Evolutionary conservation across 169 alveolate species (phyloP), one percentile per base, ranked within the genome.

Genomic region (Plasmodium gaboni): DNA sequence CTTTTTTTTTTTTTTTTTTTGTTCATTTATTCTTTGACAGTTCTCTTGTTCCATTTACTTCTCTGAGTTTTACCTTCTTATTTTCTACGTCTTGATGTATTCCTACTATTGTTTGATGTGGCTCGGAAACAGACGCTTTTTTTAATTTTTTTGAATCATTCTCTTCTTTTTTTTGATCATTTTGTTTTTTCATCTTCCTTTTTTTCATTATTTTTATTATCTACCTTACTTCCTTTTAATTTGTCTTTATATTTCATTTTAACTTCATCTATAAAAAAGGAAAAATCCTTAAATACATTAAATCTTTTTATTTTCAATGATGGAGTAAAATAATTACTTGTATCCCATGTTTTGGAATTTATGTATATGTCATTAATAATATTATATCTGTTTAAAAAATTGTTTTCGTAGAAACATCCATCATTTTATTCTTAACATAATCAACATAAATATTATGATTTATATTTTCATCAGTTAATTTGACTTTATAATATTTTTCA

Each of bases 311-410:
- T 51, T 46, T 80, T 80, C 15, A 67, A 44, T 4, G 90, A 65
- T 5, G 78, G 85, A 8, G 85, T 67, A 13, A 80, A 46, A 44
- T 80, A 80, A 50, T 80, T 69, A 64, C 32, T n/a, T 7, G 90
- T 67, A 55, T 65, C 73, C 90, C 90, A 80, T 1, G 53, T 0
- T 80, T 69, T 59, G 0, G 28, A 24, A 15, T 73, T 55, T 13
- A 67, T n/a, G 22, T 80, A 80, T 10, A 80, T 55, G 57, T 67
- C 83, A 32, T 44, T 53, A 12, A 80, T 50, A 7, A 60, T 1
- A 44, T 80, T 80, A 26, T 80, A 57, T 32, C 83, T 51, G 38
- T 55, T 67, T 10, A 80, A 17, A 80, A 17, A 19, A 53, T 80
- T 13, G 83, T 67, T 13, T 57, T 65, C 9, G 67, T 80, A 26